Evolutionary conservation across 331 rosid genomes (phyloP), one percentile per base, ranked within the genome.

Genomic region (Spiraea crenata): DNA sequence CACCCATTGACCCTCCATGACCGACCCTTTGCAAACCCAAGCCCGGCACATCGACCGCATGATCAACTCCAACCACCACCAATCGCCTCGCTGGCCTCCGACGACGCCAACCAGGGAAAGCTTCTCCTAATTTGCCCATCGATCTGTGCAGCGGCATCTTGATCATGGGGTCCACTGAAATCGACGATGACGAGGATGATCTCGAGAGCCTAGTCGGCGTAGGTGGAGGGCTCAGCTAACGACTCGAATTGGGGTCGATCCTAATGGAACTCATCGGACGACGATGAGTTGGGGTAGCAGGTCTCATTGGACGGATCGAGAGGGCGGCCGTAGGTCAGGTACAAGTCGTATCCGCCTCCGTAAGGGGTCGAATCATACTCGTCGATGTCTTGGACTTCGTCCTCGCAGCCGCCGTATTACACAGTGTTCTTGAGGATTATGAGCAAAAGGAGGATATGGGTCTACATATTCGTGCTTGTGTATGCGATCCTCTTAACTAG

Each of bases 371-470:
- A 87, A 71, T 95, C 99, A 82, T 66, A 95, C 79, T 95, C 97
- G 67, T 83, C 93, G 87, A 67, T 91, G 35, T 83, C 96, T 62
- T 85, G 79, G 9, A 72, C 91, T 1, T 73, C 63, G 31, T 90
- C 96, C 1, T 77, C 84, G 0, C 1, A 70, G 38, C 55, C 80
- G 4, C 11, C 71, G 2, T 57, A 68, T 16, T 88, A 83, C 86
- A 8, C 52, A 62, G 67, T 91, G 8, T 35, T 88, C 8, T 78
- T 86, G 4, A 57, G 62, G 48, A 57, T 83, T 8, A 86, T 91
- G 95, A 90, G 97, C 91, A 85, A 85, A 75, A 87, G 97, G 71
- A 86, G 95, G 57, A 86, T 88, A 56, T 92, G 98, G 98, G 91
- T 80, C n/a, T 88, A 83, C 40, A 70, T 88, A 0, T 85, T 89